Evolutionary conservation across 148 eudicot genomes (phyloP).

Genomic region (Rhododendron ferrugineum): DNA sequence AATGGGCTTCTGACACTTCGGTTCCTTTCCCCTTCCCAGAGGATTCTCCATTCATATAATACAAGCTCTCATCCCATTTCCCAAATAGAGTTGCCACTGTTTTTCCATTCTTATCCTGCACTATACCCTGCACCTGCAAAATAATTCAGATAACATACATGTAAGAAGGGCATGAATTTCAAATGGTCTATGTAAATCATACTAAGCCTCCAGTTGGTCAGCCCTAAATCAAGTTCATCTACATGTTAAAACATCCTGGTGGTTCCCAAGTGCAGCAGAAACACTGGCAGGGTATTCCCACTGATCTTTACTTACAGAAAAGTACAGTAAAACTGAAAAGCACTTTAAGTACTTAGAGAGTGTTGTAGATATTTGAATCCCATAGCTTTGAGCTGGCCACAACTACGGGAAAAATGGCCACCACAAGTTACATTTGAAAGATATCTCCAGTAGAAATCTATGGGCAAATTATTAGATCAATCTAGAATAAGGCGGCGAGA

Average conservation of each 20-base stretch:
- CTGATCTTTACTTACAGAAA: not conserved
- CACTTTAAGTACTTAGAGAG: not conserved
- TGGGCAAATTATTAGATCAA: not conserved
- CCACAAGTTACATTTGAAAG: not conserved
- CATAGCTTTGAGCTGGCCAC: not conserved
- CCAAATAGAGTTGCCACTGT: conserved; percentile 79
- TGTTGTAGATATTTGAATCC: not conserved
- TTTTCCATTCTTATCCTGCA: conserved; percentile 86
- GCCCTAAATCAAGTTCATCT: not conserved
- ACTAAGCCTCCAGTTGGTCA: not conserved
- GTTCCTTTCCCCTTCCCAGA: conserved; percentile 69
- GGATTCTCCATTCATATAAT: conserved; percentile 71
- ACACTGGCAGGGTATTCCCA: not conserved
- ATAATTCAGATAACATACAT: conserved; percentile 1
- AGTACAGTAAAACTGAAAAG: not conserved
- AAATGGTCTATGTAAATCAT: not conserved
- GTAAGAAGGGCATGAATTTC: not conserved
- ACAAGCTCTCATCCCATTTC: conserved; percentile 99
- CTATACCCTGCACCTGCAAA: conserved; percentile 85
- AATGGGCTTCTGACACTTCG: conserved; percentile 49
- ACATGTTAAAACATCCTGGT: not conserved
- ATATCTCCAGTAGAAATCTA: not conserved
- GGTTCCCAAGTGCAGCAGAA: not conserved
- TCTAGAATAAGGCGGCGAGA: not conserved
- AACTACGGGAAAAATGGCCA: not conserved